These are phyloP conservation scores for Sambucus nigra DNA, from an alignment of 129 eudicot species.

Conservation along the genomic window DNA sequence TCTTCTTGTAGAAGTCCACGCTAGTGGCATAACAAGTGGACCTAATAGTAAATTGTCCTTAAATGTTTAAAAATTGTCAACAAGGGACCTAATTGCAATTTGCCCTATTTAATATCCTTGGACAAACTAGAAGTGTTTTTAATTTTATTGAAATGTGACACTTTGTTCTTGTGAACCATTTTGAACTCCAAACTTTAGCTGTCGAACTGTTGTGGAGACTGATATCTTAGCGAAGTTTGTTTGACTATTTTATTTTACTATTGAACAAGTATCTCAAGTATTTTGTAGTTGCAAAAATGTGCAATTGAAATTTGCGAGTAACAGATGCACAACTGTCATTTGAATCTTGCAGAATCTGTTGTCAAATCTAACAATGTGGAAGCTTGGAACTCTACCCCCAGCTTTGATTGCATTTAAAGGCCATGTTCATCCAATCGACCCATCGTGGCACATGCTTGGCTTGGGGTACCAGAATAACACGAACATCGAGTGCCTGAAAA, in stretches of 20 bases:
- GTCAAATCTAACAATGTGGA: slow-evolving; percentile 93
- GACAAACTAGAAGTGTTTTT: background rate
- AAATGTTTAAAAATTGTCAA: too few relatives aligned
- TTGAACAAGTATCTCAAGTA: too few relatives aligned
- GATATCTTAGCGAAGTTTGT: background rate
- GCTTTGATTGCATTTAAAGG: slow-evolving; percentile 94
- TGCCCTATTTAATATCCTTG: background rate
- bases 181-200: too few relatives aligned
- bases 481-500: slow-evolving; percentile 56
- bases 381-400: slow-evolving; percentile 96
- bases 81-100: too few relatives aligned
- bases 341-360: slow-evolving; percentile 62
- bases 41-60: too few relatives aligned
- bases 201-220: background rate
- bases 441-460: slow-evolving; percentile 98
- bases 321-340: background rate
- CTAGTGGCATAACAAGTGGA: too few relatives aligned
- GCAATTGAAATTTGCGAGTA: background rate
- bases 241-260: too few relatives aligned
- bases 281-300: too few relatives aligned
- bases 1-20: too few relatives aligned
- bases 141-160: background rate
- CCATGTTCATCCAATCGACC: slow-evolving; percentile 73
- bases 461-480: slow-evolving; percentile 91
- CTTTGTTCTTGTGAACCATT: background rate